Base-by-base conservation (phyloP, 345 rosid species). In the Eucalyptus sp. region DNA sequence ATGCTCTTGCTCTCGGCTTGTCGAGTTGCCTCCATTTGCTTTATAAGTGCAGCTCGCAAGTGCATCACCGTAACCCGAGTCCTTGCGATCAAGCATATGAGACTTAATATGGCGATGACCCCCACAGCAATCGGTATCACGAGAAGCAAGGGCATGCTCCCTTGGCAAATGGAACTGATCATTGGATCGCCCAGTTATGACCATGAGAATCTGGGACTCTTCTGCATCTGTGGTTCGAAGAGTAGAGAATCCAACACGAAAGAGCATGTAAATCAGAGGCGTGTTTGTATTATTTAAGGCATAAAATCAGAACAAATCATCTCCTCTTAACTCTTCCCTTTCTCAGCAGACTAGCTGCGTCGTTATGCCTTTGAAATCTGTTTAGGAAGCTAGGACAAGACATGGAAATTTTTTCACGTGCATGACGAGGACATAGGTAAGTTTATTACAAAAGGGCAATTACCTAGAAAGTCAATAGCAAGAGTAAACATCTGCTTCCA, bases 11-110 rank as follows among this genome's bases (percentile, higher is more conserved):
- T 88, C 92, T 95, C 95, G 6, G 99, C 98, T 56, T 95, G 96
- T 87, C 92, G 95, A 51, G 98, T 96, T 52, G 96, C 95, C 90
- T 96, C 98, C 96, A 91, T 95, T 91, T 96, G 98, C 79, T 93
- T 95, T 31, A 96, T 94, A 49, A 97, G 83, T 7, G 88, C 89
- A 85, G 93, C 92, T 58, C 94, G 89, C 87, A 96, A 71, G 89
- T 89, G 93, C 92, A 92, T 93, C 91, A 93, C 96, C 89, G 91
- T 92, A 60, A 58, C 89, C 22, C 95, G 92, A 33, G 94, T 91
- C 90, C 91, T 87, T 13, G 50, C 84, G 91, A 92, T 93, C 11
- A 93, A 89, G 84, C 79, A 37, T 50, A 96, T 86, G 64, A 95
- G 93, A 88, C 86, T 87, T 37, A 91, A 60, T 22, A 91, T 60